These are phyloP conservation scores for Coprinopsis strossmayeri DNA, from an alignment of 768 basidiomycete species.

Conservation along the genomic window DNA sequence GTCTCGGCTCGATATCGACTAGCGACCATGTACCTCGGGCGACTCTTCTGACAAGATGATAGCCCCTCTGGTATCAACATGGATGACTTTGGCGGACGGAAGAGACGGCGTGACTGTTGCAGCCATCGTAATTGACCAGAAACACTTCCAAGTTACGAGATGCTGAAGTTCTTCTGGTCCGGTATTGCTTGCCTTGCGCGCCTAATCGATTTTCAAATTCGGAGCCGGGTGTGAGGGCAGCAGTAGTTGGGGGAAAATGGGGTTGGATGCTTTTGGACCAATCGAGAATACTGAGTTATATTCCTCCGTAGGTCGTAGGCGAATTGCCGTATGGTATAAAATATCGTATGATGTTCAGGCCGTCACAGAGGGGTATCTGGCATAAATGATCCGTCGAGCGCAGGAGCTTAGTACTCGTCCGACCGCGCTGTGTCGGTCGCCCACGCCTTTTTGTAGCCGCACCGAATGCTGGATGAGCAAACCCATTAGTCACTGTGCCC, in stretches of 20 bases:
- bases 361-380: neutral
- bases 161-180: neutral
- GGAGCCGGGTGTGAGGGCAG: neutral
- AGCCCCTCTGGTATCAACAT: conserved; percentile 92
- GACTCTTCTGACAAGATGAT: conserved; percentile 92
- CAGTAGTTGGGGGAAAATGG: neutral
- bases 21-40: conserved; percentile 61
- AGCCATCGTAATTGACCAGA: conserved; percentile 26
- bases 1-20: conserved; percentile 9
- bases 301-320: neutral
- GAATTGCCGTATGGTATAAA: neutral
- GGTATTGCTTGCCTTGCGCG: neutral
- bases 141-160: neutral
- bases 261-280: no score
- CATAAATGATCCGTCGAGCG: neutral
- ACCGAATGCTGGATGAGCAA: neutral
- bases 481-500: conserved; percentile 1
- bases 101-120: conserved; percentile 43
- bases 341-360: neutral
- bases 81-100: conserved; percentile 81
- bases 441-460: neutral
- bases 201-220: neutral
- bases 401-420: no score
- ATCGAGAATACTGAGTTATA: no score
- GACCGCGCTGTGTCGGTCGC: no score